phyloP scores from a whole-genome alignment of 2,329 filamentous ascomycete species.

The Aspergillus novoparasiticus region DNA sequence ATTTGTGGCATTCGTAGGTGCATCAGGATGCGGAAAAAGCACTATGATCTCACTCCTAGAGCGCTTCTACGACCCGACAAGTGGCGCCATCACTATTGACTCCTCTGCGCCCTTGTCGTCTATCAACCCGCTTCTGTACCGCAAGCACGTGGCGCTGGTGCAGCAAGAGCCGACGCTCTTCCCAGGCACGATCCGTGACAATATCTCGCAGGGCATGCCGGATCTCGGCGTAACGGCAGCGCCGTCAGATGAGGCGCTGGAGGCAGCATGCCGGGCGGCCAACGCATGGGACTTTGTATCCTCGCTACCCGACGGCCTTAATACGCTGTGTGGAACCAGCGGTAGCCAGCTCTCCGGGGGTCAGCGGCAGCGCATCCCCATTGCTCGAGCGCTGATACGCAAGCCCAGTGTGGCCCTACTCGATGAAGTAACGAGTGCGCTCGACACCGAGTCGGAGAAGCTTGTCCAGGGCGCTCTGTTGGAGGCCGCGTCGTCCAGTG shows the following conservation, averaged over 20 bases:
- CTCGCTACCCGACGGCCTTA: slow-evolving; percentile 52
- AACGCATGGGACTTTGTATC: slow-evolving; percentile 56
- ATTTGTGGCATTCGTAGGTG: slow-evolving; percentile 58
- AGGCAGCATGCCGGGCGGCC: slow-evolving; percentile 39
- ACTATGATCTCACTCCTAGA: slow-evolving; percentile 65
- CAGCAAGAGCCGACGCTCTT: slow-evolving; percentile 75
- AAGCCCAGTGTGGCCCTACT: slow-evolving; percentile 55
- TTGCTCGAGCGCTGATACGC: slow-evolving; percentile 55
- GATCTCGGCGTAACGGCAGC: background rate
- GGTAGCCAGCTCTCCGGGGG: slow-evolving; percentile 58
- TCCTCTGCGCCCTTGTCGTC: fast-evolving
- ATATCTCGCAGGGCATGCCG: slow-evolving; percentile 48
- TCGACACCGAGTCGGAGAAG: slow-evolving; percentile 52
- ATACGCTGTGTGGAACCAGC: slow-evolving; percentile 55
- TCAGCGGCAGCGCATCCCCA: slow-evolving; percentile 56
- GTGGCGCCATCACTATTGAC: slow-evolving; percentile 67
- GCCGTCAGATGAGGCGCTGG: slow-evolving; percentile 20
- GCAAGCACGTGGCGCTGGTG: slow-evolving; percentile 68
- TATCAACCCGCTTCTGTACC: slow-evolving; percentile 47
- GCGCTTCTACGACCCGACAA: slow-evolving; percentile 69
- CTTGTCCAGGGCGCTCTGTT: slow-evolving; percentile 36
- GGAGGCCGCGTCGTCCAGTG: slow-evolving; percentile 23
- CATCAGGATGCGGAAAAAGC: slow-evolving; percentile 57
- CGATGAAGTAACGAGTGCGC: slow-evolving; percentile 31
- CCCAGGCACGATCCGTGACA: slow-evolving; percentile 69